These are phyloP conservation scores for Plasmodium chabaudi DNA, from an alignment of 169 alveolate genomes.

Conservation along the genomic window DNA sequence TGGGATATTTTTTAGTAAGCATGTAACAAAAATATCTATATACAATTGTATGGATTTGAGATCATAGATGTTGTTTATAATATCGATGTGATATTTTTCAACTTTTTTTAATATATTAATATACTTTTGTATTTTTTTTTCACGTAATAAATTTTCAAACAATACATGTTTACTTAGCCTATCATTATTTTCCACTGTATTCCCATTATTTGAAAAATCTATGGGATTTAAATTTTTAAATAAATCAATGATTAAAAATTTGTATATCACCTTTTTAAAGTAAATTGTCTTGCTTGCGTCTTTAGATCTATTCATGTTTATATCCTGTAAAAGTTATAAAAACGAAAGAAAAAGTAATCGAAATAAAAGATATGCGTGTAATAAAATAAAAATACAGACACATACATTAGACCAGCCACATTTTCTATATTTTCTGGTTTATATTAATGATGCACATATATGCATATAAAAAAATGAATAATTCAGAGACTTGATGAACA, in stretches of 20 bases:
- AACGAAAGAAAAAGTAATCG: background rate
- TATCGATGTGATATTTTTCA: conserved; percentile 37
- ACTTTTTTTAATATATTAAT: conserved; percentile 12
- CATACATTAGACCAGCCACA: background rate
- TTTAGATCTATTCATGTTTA: conserved; percentile 20
- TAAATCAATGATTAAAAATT: conserved; percentile 48
- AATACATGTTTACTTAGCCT: background rate
- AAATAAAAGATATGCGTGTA: background rate
- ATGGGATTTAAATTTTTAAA: conserved; percentile 12
- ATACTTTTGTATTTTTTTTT: conserved; percentile 12
- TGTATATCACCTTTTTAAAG: conserved; percentile 37
- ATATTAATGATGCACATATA: background rate
- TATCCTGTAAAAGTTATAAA: conserved; percentile 27
- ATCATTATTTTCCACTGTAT: background rate
- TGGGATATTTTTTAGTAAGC: conserved; percentile 36
- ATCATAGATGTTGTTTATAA: conserved; percentile 37
- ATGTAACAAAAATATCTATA: conserved; percentile 34
- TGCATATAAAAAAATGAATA: background rate
- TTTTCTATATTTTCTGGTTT: no score
- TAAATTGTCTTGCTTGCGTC: conserved; percentile 8
- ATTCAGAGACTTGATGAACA: no score
- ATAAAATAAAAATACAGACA: background rate
- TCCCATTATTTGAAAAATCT: background rate
- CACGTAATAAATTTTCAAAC: background rate
- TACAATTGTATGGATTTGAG: conserved; percentile 40